phyloP scores from a whole-genome alignment of 345 rosid species.

The Pistacia atlantica region DNA sequence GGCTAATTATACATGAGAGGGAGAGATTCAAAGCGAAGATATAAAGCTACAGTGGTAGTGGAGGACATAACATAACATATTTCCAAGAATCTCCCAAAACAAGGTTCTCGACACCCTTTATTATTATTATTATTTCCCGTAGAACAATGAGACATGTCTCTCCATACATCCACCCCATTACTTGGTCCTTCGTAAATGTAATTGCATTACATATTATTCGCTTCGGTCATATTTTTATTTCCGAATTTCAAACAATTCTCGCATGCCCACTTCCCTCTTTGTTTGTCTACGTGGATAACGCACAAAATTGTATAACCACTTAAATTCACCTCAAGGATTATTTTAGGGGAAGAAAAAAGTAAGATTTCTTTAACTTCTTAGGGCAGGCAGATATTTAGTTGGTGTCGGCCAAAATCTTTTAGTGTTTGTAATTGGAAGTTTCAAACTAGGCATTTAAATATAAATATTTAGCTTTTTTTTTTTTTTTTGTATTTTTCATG shows the following conservation, averaged over 20 bases:
- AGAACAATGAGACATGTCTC: slow-evolving; percentile 24
- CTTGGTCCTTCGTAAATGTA: background rate
- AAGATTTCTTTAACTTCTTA: too few relatives aligned
- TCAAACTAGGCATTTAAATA: too few relatives aligned
- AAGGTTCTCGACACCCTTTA: slow-evolving; percentile 15
- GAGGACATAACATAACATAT: slow-evolving; percentile 21
- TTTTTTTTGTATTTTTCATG: background rate
- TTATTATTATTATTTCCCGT: background rate
- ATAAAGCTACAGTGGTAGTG: slow-evolving; percentile 18
- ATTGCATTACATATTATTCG: background rate
- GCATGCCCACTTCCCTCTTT: background rate
- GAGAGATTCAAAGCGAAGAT: slow-evolving; percentile 8
- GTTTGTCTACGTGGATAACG: background rate
- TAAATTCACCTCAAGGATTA: too few relatives aligned
- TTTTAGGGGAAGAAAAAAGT: too few relatives aligned
- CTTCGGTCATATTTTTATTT: background rate
- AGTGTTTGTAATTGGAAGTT: too few relatives aligned
- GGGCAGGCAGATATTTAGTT: too few relatives aligned
- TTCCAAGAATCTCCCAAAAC: slow-evolving; percentile 34
- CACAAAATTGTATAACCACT: too few relatives aligned
- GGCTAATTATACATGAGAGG: background rate
- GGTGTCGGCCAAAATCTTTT: too few relatives aligned
- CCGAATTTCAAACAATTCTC: background rate
- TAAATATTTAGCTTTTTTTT: too few relatives aligned
- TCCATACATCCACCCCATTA: slow-evolving; percentile 20